Conservation (phyloP, 306 rosid species). For the Mucuna pruriens region DNA sequence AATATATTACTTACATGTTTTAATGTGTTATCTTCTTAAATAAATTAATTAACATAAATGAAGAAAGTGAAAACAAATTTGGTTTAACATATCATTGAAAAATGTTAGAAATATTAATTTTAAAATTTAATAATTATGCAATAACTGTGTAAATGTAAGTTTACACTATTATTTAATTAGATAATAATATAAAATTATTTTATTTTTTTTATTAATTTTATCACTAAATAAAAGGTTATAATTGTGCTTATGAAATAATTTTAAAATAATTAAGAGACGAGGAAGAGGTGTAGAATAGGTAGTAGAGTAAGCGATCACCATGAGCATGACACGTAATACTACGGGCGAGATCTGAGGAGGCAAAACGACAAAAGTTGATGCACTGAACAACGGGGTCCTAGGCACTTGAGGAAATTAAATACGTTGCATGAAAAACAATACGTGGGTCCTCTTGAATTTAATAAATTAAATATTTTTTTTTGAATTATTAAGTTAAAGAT, state of each 20-base stretch:
- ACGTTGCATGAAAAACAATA: constrained; percentile 49
- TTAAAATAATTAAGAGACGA: background rate
- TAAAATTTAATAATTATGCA: no score
- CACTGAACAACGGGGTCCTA: constrained; percentile 40
- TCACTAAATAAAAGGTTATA: background rate
- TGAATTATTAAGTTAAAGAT: constrained; percentile 11
- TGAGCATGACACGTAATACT: background rate
- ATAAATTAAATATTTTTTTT: no score
- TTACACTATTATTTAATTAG: no score
- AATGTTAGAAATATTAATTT: no score
- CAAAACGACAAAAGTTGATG: constrained; percentile 26
- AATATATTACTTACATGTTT: no score
- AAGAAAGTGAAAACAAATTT: background rate
- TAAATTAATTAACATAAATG: background rate
- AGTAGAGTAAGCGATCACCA: background rate
- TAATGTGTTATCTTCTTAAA: no score
- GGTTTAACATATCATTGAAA: background rate
- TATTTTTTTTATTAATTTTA: no score
- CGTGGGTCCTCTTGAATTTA: constrained; percentile 29
- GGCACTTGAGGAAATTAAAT: constrained; percentile 33
- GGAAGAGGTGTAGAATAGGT: background rate
- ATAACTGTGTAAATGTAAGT: no score
- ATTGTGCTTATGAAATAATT: background rate
- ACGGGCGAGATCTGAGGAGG: background rate
- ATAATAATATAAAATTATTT: no score